Evolutionary conservation across 176 grass and related monocot genomes (phyloP).

Genomic region (Aegilops umbellulata): DNA sequence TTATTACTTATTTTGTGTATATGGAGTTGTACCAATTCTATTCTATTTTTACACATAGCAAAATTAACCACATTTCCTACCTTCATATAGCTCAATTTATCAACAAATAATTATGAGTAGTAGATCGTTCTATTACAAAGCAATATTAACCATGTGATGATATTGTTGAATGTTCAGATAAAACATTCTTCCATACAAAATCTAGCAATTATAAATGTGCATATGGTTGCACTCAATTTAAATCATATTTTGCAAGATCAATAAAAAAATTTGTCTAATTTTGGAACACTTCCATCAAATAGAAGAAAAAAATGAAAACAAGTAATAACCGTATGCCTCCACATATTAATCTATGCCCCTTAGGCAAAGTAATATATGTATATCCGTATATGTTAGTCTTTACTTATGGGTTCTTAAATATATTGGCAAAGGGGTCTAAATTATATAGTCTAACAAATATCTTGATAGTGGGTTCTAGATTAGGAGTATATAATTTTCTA

Average conservation of each 20-base stretch:
- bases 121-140: not conserved
- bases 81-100: not conserved
- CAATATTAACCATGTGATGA: not conserved
- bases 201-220: too few relatives aligned
- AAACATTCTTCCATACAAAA: not conserved
- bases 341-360: too few relatives aligned
- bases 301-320: too few relatives aligned
- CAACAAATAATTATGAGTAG: fast-evolving
- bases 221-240: not conserved
- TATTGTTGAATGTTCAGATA: not conserved
- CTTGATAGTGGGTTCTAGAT: too few relatives aligned
- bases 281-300: not conserved
- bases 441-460: too few relatives aligned
- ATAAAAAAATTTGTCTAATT: not conserved
- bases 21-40: not conserved
- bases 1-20: not conserved
- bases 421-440: too few relatives aligned
- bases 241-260: not conserved
- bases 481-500: too few relatives aligned
- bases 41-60: not conserved
- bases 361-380: too few relatives aligned
- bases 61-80: not conserved
- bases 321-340: too few relatives aligned
- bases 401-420: too few relatives aligned
- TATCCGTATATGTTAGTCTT: too few relatives aligned